Evolutionary conservation across 2,329 filamentous ascomycete genomes (phyloP).

Genomic region (Annulohypoxylon truncatum): DNA sequence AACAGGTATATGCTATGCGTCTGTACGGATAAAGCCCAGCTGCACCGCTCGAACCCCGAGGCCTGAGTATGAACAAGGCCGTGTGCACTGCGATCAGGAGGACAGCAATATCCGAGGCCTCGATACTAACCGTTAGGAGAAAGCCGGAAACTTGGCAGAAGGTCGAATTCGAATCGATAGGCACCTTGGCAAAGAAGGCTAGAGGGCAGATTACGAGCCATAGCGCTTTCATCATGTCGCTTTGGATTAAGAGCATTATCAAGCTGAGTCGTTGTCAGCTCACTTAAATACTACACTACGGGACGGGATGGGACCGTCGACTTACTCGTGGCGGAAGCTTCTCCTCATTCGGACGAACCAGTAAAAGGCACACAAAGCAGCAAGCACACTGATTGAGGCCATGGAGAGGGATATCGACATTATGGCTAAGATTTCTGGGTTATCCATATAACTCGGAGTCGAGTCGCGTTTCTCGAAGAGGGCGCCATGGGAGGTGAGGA

Average conservation of each 20-base stretch:
- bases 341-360: conserved; percentile 81
- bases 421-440: conserved; percentile 45
- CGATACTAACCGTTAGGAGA: conserved; percentile 73
- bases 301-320: neutral
- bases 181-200: conserved; percentile 65
- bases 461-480: conserved; percentile 29
- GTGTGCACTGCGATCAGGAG: conserved; percentile 80
- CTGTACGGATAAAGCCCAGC: conserved; percentile 78
- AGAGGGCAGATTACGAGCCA: conserved; percentile 76
- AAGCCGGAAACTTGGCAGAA: conserved; percentile 79
- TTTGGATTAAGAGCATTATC: conserved; percentile 78
- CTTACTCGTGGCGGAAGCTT: conserved; percentile 78
- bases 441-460: conserved; percentile 4
- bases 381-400: conserved; percentile 65
- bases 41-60: conserved; percentile 59
- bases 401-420: conserved; percentile 57
- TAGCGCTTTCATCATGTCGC: conserved; percentile 76
- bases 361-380: conserved; percentile 69
- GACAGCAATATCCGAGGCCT: conserved; percentile 77
- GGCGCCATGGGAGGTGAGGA: conserved; percentile 16
- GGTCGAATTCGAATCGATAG: conserved; percentile 60
- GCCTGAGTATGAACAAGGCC: conserved; percentile 75
- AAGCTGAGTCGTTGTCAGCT: conserved; percentile 61
- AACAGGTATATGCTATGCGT: conserved; percentile 67
- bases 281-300: neutral